A percentile compares a stretch with the other conserved stretches of the same genome.
Evolutionary conservation across 495 filamentous ascomycete species (phyloP).

Genomic region (Hyaloscypha bicolor): DNA sequence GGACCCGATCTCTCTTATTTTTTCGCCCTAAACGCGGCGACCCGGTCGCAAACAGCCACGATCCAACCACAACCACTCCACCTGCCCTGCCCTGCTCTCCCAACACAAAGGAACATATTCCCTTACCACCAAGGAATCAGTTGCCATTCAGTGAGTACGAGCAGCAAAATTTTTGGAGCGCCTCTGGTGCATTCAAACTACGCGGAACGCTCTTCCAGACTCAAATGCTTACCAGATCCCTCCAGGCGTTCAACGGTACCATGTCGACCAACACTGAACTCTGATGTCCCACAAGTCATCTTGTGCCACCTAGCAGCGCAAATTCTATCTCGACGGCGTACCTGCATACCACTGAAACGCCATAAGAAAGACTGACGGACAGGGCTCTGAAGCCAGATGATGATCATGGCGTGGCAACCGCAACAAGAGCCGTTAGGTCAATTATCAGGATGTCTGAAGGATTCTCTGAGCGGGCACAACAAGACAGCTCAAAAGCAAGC

Average conservation of each 20-base stretch:
- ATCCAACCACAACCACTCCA: neutral
- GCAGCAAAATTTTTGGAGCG: neutral
- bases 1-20: neutral
- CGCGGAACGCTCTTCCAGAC: neutral
- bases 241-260: neutral
- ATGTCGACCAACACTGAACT: conserved; percentile 16
- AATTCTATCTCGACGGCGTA: conserved; percentile 22
- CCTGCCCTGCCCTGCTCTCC: neutral
- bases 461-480: conserved; percentile 87
- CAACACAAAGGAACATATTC: neutral
- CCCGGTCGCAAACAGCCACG: conserved; percentile 6
- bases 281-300: conserved; percentile 32
- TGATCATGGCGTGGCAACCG: conserved; percentile 88
- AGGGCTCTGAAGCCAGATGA: conserved; percentile 14
- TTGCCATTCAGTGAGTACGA: neutral
- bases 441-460: conserved; percentile 83
- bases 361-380: neutral
- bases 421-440: conserved; percentile 82
- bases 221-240: conserved; percentile 15
- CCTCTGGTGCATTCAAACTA: neutral
- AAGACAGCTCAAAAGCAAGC: conserved; percentile 80
- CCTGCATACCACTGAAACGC: conserved; percentile 25
- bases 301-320: conserved; percentile 29
- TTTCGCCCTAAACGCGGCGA: neutral
- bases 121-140: neutral